Conservation (phyloP, 1,284 basidiomycete genomes). For the Ganoderma leucocontextum region DNA sequence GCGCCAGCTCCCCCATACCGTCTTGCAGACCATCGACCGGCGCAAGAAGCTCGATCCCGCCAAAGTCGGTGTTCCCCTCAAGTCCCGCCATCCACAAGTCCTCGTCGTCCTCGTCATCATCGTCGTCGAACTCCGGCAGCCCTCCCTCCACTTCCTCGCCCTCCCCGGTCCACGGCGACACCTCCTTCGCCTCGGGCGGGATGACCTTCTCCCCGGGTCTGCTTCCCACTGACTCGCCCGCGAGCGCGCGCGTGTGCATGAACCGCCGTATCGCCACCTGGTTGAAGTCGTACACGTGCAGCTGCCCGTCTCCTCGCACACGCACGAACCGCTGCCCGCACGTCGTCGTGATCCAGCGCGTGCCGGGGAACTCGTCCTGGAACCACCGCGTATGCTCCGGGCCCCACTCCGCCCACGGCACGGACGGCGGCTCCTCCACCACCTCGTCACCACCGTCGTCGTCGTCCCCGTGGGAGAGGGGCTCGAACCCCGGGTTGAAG, state of each 20-base stretch:
- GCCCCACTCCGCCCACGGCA: conserved; percentile 55
- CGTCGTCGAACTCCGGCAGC: background rate
- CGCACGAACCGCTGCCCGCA: conserved; percentile 54
- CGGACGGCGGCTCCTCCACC: background rate
- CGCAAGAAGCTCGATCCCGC: background rate
- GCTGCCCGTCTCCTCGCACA: conserved; percentile 34
- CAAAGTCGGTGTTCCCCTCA: background rate
- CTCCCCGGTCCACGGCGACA: conserved; percentile 8
- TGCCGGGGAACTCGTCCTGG: conserved; percentile 45
- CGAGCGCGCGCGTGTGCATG: conserved; percentile 17
- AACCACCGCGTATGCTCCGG: conserved; percentile 52
- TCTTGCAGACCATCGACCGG: background rate
- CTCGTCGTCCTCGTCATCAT: conserved; percentile 9
- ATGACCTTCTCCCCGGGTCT: conserved; percentile 16
- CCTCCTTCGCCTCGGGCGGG: conserved; percentile 11
- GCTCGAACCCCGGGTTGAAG: background rate
- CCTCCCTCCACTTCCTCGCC: conserved; percentile 1
- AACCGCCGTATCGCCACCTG: conserved; percentile 40
- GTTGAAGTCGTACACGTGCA: conserved; percentile 54
- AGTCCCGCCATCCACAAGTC: background rate
- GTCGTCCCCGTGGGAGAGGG: background rate
- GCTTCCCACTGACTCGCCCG: conserved; percentile 24
- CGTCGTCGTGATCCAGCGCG: conserved; percentile 58
- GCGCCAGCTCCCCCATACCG: background rate
- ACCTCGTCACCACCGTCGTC: conserved; percentile 6